Percentiles rank a stretch among this genome's conserved stretches.
Conservation (phyloP, 371 early-diverging fungal species). For the Mucor indicus region DNA sequence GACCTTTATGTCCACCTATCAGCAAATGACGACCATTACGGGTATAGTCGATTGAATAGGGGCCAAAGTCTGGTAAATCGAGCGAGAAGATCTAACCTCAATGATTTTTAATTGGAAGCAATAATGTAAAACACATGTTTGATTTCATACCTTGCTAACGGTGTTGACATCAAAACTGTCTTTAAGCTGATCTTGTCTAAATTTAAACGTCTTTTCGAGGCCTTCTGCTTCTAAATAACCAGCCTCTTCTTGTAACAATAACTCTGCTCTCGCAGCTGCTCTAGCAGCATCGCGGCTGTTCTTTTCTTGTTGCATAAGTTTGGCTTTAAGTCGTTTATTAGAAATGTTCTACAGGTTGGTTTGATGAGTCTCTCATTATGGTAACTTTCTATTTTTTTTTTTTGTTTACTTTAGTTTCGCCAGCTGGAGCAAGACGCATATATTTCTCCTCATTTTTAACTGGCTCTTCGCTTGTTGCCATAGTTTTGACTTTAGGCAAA, state of each 20-base stretch:
- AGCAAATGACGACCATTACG: conserved; percentile 87
- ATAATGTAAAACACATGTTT: not conserved
- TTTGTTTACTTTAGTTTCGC: conserved; percentile 19
- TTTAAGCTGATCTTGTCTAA: conserved; percentile 76
- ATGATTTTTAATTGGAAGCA: not conserved
- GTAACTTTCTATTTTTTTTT: not conserved
- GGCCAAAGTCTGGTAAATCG: conserved; percentile 82
- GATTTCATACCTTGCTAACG: conserved; percentile 62
- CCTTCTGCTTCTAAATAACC: conserved; percentile 87
- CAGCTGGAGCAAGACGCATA: conserved; percentile 16
- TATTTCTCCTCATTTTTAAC: conserved; percentile 38
- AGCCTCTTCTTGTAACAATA: conserved; percentile 72
- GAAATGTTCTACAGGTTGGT: conserved; percentile 47
- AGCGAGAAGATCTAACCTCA: conserved; percentile 79
- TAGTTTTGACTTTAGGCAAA: not conserved
- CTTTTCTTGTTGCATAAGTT: conserved; percentile 58
- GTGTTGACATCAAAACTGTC: conserved; percentile 80
- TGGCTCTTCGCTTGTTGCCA: conserved; percentile 7
- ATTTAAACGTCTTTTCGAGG: conserved; percentile 85
- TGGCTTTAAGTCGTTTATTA: conserved; percentile 65
- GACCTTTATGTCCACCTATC: conserved; percentile 90
- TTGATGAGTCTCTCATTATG: not conserved
- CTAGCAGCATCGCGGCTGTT: conserved; percentile 66
- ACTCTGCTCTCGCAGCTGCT: conserved; percentile 75
- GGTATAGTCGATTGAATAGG: conserved; percentile 88